Evolutionary conservation across 768 basidiomycete species (phyloP).

Genomic region (Mycena crocata): DNA sequence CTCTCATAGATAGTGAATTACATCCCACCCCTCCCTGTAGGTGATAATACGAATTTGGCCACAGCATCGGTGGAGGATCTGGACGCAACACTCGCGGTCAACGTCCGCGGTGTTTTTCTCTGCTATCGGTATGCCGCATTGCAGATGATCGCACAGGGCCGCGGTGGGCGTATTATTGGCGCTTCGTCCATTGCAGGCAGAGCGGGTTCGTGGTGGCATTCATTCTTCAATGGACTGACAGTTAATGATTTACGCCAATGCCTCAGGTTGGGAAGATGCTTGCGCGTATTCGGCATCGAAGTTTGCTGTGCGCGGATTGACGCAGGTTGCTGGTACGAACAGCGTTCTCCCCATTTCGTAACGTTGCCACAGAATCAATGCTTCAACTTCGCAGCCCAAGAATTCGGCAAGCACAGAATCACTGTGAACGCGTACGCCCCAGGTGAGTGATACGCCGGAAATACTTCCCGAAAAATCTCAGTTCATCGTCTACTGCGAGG

Average conservation of each 20-base stretch:
- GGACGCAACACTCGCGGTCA: constrained; percentile 31
- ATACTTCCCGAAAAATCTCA: no score
- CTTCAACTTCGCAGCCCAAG: constrained; percentile 6
- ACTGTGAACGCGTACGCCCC: constrained; percentile 26
- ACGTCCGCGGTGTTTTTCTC: constrained; percentile 37
- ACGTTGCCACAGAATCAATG: background rate
- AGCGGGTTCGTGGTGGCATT: constrained; percentile 27
- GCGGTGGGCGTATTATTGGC: constrained; percentile 40
- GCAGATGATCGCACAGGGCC: constrained; percentile 32
- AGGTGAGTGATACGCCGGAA: no score
- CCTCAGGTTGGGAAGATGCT: background rate
- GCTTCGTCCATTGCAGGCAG: constrained; percentile 42
- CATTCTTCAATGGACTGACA: background rate
- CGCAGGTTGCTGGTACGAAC: constrained; percentile 37
- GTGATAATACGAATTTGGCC: background rate
- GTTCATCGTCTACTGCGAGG: no score
- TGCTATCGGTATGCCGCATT: constrained; percentile 39
- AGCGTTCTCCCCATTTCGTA: background rate
- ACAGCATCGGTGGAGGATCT: constrained; percentile 27
- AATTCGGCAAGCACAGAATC: constrained; percentile 19
- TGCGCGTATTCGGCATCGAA: constrained; percentile 44
- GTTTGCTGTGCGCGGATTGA: constrained; percentile 50
- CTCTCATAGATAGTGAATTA: constrained; percentile 4
- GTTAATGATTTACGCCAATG: background rate
- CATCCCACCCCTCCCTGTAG: background rate